phyloP scores from a whole-genome alignment of 2,329 filamentous ascomycete species.

The Fusarium begoniae region DNA sequence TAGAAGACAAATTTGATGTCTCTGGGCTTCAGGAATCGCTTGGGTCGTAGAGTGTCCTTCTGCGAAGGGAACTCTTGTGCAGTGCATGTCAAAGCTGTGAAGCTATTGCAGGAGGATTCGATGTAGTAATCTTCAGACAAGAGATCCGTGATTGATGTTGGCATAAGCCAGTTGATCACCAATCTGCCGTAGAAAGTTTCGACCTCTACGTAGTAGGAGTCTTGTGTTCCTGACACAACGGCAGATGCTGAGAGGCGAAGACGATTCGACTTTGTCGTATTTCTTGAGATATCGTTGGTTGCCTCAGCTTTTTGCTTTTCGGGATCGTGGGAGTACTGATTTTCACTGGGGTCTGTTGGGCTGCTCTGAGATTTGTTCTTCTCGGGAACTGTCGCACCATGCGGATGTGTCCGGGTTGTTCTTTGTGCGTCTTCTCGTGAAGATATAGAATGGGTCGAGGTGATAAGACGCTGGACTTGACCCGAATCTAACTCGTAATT shows the following conservation, averaged over 20 bases:
- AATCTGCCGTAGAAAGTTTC: not conserved
- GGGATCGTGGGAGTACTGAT: not conserved
- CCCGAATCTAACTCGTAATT: no score
- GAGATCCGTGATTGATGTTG: fast-evolving
- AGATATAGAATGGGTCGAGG: not conserved
- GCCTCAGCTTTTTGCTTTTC: fast-evolving
- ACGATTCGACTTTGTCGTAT: fast-evolving
- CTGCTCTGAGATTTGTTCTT: not conserved
- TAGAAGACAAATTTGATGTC: not conserved
- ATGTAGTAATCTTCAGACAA: not conserved
- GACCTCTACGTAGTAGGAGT: no score
- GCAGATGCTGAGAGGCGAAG: not conserved
- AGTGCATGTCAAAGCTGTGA: not conserved
- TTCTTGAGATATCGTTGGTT: not conserved
- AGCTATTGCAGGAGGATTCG: not conserved
- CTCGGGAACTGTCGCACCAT: no score
- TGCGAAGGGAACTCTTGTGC: not conserved
- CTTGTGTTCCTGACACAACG: not conserved
- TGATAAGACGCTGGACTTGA: no score
- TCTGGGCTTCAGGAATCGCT: not conserved
- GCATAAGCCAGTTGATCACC: not conserved
- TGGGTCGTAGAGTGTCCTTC: not conserved
- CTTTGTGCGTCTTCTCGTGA: no score
- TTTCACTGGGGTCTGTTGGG: fast-evolving
- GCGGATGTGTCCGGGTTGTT: no score